Evolutionary conservation across 768 basidiomycete species (phyloP), one percentile per base, ranked within the genome.

Genomic region (Cystobasidium ongulense): DNA sequence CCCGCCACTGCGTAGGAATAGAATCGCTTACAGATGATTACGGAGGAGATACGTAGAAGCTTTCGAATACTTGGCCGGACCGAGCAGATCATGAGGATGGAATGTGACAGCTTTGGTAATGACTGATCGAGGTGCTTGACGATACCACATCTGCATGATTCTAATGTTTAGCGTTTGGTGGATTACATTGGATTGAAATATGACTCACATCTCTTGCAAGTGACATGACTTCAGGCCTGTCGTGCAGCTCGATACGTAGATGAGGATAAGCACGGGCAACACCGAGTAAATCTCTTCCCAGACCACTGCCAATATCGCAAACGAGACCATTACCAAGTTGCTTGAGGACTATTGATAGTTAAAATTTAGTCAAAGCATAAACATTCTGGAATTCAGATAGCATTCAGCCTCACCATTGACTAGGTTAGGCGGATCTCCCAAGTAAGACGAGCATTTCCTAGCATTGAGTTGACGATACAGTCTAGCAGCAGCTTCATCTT

Each of bases 381-480:
- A 27, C 31, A 61, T 7, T 4, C 8, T 15, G 23, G 21, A 13
- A 13, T 61, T 3, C 31, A 18, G 27, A 39, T 11, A 52, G 35
- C 3, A 27, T 25, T 7, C n/a, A n/a, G n/a, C n/a, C 63, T 38
- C 29, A 71, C 68, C 68, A 31, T 71, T 71, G 53, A 71, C 41
- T 15, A 71, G 38, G 27, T 71, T 71, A 1, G 68, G 68, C 15
- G 68, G 68, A 59, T 71, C 68, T 13, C 68, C 68, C 7, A 71
- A 53, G 53, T 71, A 71, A 31, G 68, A 71, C 5, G 53, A 52
- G 68, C 68, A 71, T 29, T 71, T 71, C n/a, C 68, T 31, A 8
- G 68, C 68, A 39, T 71, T 71, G 25, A 71, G 53, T 54, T 71
- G 68, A 10, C 68, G 50, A 38, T 71, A 71, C 53, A 71, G 53